Percentiles rank a stretch among this genome's conserved stretches.
These are phyloP conservation scores for Ceratonia siliqua DNA, from an alignment of 306 rosid species.

Conservation along the genomic window DNA sequence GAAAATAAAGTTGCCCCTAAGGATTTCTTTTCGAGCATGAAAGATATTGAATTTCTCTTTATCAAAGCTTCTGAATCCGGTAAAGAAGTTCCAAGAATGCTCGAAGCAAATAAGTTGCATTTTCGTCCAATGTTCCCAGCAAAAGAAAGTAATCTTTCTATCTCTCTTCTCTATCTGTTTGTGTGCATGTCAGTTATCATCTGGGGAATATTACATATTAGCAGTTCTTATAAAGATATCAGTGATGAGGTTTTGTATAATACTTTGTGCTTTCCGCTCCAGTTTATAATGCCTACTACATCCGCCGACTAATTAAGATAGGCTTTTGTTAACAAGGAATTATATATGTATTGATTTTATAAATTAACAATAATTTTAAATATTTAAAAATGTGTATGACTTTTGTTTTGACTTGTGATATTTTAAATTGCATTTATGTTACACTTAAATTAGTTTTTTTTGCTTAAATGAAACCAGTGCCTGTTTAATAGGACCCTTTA, in stretches of 20 bases:
- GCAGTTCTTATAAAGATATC: background rate
- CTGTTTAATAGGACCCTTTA: background rate
- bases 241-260: constrained; percentile 9
- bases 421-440: background rate
- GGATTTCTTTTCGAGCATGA: constrained; percentile 76
- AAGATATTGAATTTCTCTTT: constrained; percentile 71
- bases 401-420: background rate
- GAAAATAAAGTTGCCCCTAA: constrained; percentile 67
- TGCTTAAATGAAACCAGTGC: background rate
- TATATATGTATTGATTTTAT: background rate
- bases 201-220: constrained; percentile 1
- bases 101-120: constrained; percentile 84
- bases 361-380: background rate
- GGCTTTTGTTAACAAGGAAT: background rate
- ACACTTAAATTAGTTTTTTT: background rate
- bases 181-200: constrained; percentile 10
- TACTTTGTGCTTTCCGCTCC: background rate
- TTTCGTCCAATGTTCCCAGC: constrained; percentile 68
- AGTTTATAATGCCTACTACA: background rate
- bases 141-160: constrained; percentile 65
- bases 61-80: constrained; percentile 76
- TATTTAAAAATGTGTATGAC: background rate
- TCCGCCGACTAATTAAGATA: constrained; percentile 12
- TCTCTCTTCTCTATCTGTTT: constrained; percentile 30
- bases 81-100: constrained; percentile 92